Conservation (phyloP, 805 yeast species). For the Monosporozyma servazzii region DNA sequence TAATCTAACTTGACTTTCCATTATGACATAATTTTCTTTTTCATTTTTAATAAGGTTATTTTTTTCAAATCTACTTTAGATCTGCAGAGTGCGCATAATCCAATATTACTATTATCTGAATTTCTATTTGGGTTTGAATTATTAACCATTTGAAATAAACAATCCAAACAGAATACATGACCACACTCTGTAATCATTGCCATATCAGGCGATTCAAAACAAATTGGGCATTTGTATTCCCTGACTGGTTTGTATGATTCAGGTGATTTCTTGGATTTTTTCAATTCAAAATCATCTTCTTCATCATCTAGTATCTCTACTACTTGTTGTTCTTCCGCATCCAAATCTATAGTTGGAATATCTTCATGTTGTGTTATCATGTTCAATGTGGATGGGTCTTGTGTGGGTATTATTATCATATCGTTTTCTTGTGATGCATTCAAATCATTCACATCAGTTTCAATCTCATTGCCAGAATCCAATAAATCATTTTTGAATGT, state of each 20-base stretch:
- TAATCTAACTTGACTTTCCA: not conserved
- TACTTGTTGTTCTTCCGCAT: slow-evolving; percentile 30
- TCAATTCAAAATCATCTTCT: slow-evolving; percentile 10
- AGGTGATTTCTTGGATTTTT: slow-evolving; percentile 12
- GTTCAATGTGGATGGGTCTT: not conserved
- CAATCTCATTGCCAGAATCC: not conserved
- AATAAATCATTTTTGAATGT: not conserved
- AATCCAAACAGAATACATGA: slow-evolving; percentile 46
- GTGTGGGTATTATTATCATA: not conserved
- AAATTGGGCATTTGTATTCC: slow-evolving; percentile 42
- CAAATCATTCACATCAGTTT: not conserved
- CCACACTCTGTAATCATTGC: slow-evolving; percentile 49
- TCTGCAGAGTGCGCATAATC: slow-evolving; percentile 39
- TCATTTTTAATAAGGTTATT: slow-evolving; percentile 26
- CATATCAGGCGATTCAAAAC: slow-evolving; percentile 43
- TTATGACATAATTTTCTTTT: slow-evolving; percentile 21
- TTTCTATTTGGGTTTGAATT: slow-evolving; percentile 28
- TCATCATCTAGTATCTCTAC: slow-evolving; percentile 35
- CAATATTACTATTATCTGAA: slow-evolving; percentile 23
- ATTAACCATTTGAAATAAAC: slow-evolving; percentile 42
- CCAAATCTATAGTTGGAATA: slow-evolving; percentile 5
- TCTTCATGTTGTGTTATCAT: not conserved
- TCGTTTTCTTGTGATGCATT: not conserved
- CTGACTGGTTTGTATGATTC: slow-evolving; percentile 24
- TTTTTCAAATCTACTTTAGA: slow-evolving; percentile 27